Evolutionary conservation across 1,284 basidiomycete species (phyloP).

Genomic region (Exobasidium rhododendri): DNA sequence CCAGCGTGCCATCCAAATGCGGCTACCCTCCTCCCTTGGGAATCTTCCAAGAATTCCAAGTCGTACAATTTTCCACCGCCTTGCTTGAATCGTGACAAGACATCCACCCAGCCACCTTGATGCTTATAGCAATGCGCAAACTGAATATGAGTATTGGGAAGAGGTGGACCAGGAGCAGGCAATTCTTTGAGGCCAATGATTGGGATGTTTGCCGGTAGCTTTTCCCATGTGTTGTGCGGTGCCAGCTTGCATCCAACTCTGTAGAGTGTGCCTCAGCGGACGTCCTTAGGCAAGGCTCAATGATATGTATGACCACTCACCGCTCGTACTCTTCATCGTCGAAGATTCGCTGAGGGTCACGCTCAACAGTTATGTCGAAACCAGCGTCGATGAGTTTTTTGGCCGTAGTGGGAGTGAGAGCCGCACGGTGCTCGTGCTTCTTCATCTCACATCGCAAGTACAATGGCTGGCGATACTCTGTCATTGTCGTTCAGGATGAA

Average conservation of each 20-base stretch:
- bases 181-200: slow-evolving; percentile 98
- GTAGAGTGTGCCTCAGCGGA: too few species aligned
- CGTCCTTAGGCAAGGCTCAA: too few species aligned
- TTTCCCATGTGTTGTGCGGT: slow-evolving; percentile 84
- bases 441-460: slow-evolving; percentile 54
- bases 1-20: slow-evolving; percentile 99
- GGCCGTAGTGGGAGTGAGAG: slow-evolving; percentile 87
- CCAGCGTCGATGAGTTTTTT: slow-evolving; percentile 85
- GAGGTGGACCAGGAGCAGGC: slow-evolving; percentile 58
- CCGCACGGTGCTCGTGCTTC: slow-evolving; percentile 74
- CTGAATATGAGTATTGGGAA: slow-evolving; percentile 81
- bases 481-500: slow-evolving; percentile 5
- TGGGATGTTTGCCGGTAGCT: slow-evolving; percentile 69
- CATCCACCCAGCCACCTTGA: slow-evolving; percentile 86
- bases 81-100: slow-evolving; percentile 80
- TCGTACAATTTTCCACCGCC: slow-evolving; percentile 91
- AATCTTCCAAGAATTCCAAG: slow-evolving; percentile 91
- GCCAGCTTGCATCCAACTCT: slow-evolving; percentile 81
- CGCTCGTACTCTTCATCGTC: slow-evolving; percentile 86
- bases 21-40: slow-evolving; percentile 81
- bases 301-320: slow-evolving; percentile 61
- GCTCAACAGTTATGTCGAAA: slow-evolving; percentile 87
- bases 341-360: slow-evolving; percentile 92
- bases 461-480: slow-evolving; percentile 32
- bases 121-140: slow-evolving; percentile 99